Evolutionary conservation across 176 grass and related monocot genomes (phyloP).

Genomic region (Urochloa ruziziensis): DNA sequence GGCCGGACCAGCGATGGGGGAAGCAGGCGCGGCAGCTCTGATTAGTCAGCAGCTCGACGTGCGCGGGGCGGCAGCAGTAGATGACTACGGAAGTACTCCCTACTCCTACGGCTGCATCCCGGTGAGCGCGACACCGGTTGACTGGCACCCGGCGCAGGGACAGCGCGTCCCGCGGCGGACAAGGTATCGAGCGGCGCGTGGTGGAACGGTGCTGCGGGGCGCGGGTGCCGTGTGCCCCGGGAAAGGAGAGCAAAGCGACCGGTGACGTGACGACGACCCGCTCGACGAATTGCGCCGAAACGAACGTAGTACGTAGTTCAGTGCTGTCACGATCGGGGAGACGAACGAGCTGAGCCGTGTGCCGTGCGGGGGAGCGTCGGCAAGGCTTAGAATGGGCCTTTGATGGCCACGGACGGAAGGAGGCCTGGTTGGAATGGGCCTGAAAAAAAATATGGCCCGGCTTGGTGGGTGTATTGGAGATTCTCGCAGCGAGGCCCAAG

Average conservation of each 20-base stretch:
- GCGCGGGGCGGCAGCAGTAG: neutral
- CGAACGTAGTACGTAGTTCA: neutral
- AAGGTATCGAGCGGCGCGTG: neutral
- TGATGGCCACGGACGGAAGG: too few relatives aligned
- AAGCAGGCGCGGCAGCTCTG: neutral
- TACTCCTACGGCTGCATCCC: neutral
- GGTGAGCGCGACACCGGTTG: neutral
- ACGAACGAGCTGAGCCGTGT: neutral
- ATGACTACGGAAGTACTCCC: too few relatives aligned
- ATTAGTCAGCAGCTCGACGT: neutral
- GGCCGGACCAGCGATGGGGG: neutral
- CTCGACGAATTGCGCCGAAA: neutral
- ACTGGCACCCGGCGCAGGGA: neutral
- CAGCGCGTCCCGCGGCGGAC: slow-evolving; percentile 9
- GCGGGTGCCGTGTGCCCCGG: neutral
- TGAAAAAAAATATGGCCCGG: too few relatives aligned
- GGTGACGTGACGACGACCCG: neutral
- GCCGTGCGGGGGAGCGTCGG: neutral
- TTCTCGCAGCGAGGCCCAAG: too few relatives aligned
- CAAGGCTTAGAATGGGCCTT: neutral
- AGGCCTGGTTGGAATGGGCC: too few relatives aligned
- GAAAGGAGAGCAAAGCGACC: slow-evolving; percentile 1
- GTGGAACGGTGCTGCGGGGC: neutral
- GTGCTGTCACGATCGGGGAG: neutral
- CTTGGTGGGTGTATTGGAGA: too few relatives aligned